Evolutionary conservation across 805 yeast species (phyloP), one percentile per base, ranked within the genome.

Genomic region (Wickerhamiella sorbophila): DNA sequence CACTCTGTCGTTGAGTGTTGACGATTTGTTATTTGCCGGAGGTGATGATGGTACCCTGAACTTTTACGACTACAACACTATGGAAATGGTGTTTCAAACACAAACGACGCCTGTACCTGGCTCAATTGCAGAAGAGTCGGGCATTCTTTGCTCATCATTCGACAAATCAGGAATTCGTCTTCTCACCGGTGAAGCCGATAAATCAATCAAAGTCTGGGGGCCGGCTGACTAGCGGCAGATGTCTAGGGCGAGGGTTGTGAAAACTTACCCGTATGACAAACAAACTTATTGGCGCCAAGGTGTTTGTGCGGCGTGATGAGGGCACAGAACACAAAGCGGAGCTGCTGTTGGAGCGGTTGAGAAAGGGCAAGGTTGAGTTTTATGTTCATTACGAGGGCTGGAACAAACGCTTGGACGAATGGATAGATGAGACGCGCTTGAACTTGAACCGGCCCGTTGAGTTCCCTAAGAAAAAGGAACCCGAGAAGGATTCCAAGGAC

Each of bases 381-480:
- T 91, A 91, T 58, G 95, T 91, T 24, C 99, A 91, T 60, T 91
- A 86, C 63, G 84, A 77, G 41, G 95, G 87, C 51, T 91, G 79
- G 67, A 91, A 91, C 66, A 91, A 91, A 61, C 80, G 99, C 60
- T 70, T 91, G 51, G 99, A 91, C 64, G 98, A 91, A 60, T 88
- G 97, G 97, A 74, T 91, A 5, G 67, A 71, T 17, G 67, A 74
- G 4, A 77, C 75, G 31, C 69, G 93, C 40, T 76, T 91, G 9
- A 83, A 85, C 57, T 70, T 76, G 41, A 64, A 69, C n/a, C 65
- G 75, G 42, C 84, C 84, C 0, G 73, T 88, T 43, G 72, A 72
- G 16, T 65, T 75, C 48, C 95, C 95, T 0, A 37, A 71, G 67
- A 54, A 71, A 67, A 44, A 75, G 67, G 39, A 55, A 37, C 38